phyloP scores from a whole-genome alignment of 257 asterid genomes.

The Coffea eugenioides region DNA sequence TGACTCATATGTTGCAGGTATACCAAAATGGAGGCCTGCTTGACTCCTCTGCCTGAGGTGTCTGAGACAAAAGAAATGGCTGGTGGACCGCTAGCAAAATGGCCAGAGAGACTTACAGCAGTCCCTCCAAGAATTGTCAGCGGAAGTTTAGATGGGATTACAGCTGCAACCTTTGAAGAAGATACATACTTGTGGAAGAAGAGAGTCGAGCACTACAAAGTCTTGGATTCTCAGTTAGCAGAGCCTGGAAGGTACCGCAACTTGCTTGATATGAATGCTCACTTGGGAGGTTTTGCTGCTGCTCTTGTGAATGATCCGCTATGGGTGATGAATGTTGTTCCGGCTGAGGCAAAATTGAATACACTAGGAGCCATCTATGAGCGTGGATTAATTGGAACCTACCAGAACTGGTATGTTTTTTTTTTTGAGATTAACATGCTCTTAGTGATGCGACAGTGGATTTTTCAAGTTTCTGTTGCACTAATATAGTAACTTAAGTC shows the following conservation, averaged over 20 bases:
- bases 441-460: background rate
- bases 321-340: constrained; percentile 88
- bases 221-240: constrained; percentile 65
- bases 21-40: constrained; percentile 80
- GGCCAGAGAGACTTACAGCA: constrained; percentile 79
- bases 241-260: constrained; percentile 79
- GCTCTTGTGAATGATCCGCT: constrained; percentile 73
- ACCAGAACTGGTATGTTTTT: constrained; percentile 68
- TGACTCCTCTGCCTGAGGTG: constrained; percentile 83
- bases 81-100: constrained; percentile 62
- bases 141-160: constrained; percentile 54
- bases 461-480: background rate
- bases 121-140: constrained; percentile 73
- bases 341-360: constrained; percentile 49
- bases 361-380: constrained; percentile 82
- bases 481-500: background rate
- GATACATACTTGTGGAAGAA: constrained; percentile 66
- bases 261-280: constrained; percentile 88
- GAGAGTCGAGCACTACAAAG: constrained; percentile 67
- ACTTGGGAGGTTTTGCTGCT: constrained; percentile 91
- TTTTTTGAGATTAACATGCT: background rate
- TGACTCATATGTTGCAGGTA: constrained; percentile 42
- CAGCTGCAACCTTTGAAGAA: constrained; percentile 42
- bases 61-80: constrained; percentile 55
- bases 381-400: constrained; percentile 88